Percentiles rank a stretch among this genome's conserved stretches.
Evolutionary conservation across 1,284 basidiomycete species (phyloP).

Genomic region (Mycosarcoma maydis): DNA sequence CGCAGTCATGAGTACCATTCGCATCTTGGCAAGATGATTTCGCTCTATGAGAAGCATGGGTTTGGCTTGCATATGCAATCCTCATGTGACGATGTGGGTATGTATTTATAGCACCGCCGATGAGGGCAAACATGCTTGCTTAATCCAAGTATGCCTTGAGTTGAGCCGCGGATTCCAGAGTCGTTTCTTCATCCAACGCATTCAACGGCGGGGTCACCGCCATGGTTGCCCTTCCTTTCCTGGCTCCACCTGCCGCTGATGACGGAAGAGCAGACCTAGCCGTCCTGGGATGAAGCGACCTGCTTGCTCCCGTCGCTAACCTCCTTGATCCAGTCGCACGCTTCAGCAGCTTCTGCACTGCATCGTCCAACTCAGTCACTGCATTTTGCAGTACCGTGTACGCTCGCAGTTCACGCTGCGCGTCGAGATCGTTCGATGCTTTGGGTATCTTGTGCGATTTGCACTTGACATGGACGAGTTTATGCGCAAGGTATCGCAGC

Average conservation of each 20-base stretch:
- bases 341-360: constrained; percentile 7
- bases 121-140: too few relatives aligned
- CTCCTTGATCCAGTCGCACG: background rate
- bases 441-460: constrained; percentile 10
- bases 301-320: constrained; percentile 2
- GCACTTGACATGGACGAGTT: constrained; percentile 71
- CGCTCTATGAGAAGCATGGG: too few relatives aligned
- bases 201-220: constrained; percentile 5
- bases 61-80: too few relatives aligned
- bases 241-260: background rate
- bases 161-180: constrained; percentile 6
- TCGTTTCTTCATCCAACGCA: background rate
- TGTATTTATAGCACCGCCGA: too few relatives aligned
- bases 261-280: constrained; percentile 8
- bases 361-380: constrained; percentile 6
- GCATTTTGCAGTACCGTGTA: constrained; percentile 5
- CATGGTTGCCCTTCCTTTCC: constrained; percentile 16
- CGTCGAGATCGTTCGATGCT: background rate
- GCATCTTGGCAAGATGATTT: too few relatives aligned
- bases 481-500: constrained; percentile 80
- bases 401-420: constrained; percentile 10
- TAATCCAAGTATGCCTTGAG: constrained; percentile 10
- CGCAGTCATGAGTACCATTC: too few relatives aligned
- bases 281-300: constrained; percentile 15
- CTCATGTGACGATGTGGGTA: too few relatives aligned